Evolutionary conservation across 495 filamentous ascomycete species (phyloP).

Genomic region (Clohesyomyces aquaticus): DNA sequence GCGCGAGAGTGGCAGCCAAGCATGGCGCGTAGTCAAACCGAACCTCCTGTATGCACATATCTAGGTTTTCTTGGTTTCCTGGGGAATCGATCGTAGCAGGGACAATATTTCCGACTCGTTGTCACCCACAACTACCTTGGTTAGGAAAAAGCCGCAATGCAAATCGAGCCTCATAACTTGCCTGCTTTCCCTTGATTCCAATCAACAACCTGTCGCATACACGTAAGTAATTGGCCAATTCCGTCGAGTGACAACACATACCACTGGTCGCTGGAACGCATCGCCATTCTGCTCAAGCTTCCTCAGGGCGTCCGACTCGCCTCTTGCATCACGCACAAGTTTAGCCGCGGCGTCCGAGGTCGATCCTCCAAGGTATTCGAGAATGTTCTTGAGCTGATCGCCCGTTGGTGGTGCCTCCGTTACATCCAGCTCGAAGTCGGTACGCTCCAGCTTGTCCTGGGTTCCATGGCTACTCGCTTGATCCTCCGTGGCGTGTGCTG

Average conservation of each 20-base stretch:
- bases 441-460: constrained; percentile 59
- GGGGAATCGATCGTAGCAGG: constrained; percentile 66
- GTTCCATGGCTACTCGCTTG: constrained; percentile 63
- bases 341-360: constrained; percentile 58
- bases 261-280: constrained; percentile 67
- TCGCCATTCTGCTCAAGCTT: constrained; percentile 60
- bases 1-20: no score
- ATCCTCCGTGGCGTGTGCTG: constrained; percentile 64
- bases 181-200: constrained; percentile 87
- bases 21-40: background rate
- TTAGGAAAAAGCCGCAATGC: constrained; percentile 35
- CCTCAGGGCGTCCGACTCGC: constrained; percentile 75
- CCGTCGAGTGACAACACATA: constrained; percentile 65
- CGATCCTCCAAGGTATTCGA: constrained; percentile 69
- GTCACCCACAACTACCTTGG: constrained; percentile 61
- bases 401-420: constrained; percentile 77
- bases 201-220: constrained; percentile 64
- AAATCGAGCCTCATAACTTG: constrained; percentile 33
- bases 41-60: background rate
- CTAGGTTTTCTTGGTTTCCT: constrained; percentile 45
- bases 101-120: constrained; percentile 83
- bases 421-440: constrained; percentile 83
- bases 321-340: constrained; percentile 71
- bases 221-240: no score
- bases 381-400: constrained; percentile 83